Evolutionary conservation across 768 basidiomycete genomes (phyloP), one percentile per base, ranked within the genome.

Genomic region (Mycena epipterygia): DNA sequence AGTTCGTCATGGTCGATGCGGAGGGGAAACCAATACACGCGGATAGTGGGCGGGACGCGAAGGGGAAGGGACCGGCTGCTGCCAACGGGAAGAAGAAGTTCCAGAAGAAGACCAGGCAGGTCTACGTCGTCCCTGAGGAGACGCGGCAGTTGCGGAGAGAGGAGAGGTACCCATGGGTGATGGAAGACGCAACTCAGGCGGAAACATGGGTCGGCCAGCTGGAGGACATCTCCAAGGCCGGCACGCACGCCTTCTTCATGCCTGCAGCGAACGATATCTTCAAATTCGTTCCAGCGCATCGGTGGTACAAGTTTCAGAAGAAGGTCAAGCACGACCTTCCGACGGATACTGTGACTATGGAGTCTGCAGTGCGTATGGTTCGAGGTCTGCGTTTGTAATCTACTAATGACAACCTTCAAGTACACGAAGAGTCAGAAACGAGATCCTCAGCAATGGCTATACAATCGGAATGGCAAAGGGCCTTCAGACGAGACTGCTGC

Each of bases 251-350:
- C 8, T 90, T 95, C 81, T 93, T 96, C 81, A 93, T 95, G 90
- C 93, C 93, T 37, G 90, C 91, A 19, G 90, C 90, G 64, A 90
- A 91, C 75, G 90, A 95, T 67, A 86, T 91, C 42, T 96, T 97
- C 86, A 91, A 94, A 77, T 95, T 96, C 80, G 92, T 97, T 14
- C 92, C 95, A 17, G 90, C 94, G 7, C 90, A 95, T 78, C 87
- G 95, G 49, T 96, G 94, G 93, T 97, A 96, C 86, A 95, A 95
- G 80, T 96, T 96, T 78, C 94, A 94, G 82, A 95, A 95, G 85
- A 91, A 90, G 74, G 87, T 93, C 48, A 92, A 90, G 75, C 90
- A 95, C 75, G 87, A 89, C 76, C 82, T 94, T 19, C 91, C 91
- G 49, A 88, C 88, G 44, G 85, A 85, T 86, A 81, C 93, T 84